Evolutionary conservation across 805 yeast genomes (phyloP), one percentile per base, ranked within the genome.

Genomic region (Wickerhamiella bombiphila): DNA sequence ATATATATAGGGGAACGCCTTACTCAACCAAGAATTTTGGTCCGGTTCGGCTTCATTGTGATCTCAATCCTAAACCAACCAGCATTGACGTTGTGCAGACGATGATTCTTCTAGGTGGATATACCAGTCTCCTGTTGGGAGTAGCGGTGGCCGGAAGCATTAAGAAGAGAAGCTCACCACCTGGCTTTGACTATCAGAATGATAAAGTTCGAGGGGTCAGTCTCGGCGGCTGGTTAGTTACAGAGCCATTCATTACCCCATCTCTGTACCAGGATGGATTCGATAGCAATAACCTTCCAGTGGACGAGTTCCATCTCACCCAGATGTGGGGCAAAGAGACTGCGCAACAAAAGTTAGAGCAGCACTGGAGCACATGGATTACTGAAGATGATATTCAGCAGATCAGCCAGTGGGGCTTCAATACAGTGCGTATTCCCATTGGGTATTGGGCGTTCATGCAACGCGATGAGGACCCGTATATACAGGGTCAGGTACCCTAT

Each of bases 401-500:
- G 38, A 80, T 86, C 37, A 65, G 42, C 3, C 25, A 29, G 16
- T 48, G 50, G 49, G 52, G 52, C 2, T 37, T 86, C 45, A 88
- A 86, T 59, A 65, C 77, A 46, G 94, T 83, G 16, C 73, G 96
- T 52, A 77, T 86, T 42, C 96, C 97, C 32, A 72, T 86, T 39
- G 95, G 95, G 8, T 86, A 86, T 62, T 88, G 97, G 97, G 94
- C 94, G 7, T 82, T 80, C 56, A 53, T 66, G 34, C 52, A 58
- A 5, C 61, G 71, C 32, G 69, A 64, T 16, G 64, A 63, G 38
- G 96, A 86, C 55, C 94, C 96, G 2, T 86, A 82, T 51, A 91
- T 83, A 24, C 73, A 69, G 52, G 96, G 96, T 24, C 94, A 80
- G 58, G 70, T 61, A 41, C 55, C 60, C 6, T 81, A 79, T 57